Conservation (phyloP, 257 asterid genomes). For the Forsythia suspensa region DNA sequence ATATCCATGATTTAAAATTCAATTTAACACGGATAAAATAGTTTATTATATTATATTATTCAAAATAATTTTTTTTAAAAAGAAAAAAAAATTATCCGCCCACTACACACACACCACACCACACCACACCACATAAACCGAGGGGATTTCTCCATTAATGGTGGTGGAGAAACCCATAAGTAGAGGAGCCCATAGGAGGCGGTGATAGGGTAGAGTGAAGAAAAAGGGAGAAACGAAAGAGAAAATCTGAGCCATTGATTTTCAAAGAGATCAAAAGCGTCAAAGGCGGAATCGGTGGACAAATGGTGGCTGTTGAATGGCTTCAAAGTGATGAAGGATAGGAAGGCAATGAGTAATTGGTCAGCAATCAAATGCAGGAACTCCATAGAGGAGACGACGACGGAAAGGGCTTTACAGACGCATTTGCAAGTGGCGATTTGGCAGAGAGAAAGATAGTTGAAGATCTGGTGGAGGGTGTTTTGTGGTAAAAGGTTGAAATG, state of each 20-base stretch:
- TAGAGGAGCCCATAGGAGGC: conserved; percentile 79
- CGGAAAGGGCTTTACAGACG: conserved; percentile 68
- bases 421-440: conserved; percentile 70
- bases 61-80: no score
- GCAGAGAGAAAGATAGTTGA: conserved; percentile 69
- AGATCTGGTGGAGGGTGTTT: conserved; percentile 79
- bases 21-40: no score
- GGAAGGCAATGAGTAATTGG: conserved; percentile 35
- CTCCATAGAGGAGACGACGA: conserved; percentile 63
- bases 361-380: conserved; percentile 66
- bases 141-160: neutral
- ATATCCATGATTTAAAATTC: no score
- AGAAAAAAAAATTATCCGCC: no score
- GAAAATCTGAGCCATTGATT: conserved; percentile 75
- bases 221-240: conserved; percentile 81
- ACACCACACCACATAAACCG: no score
- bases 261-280: conserved; percentile 63
- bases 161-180: conserved; percentile 63
- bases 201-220: conserved; percentile 80
- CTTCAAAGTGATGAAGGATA: conserved; percentile 66
- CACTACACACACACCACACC: no score
- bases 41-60: no score
- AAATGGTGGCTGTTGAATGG: conserved; percentile 57
- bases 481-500: conserved; percentile 75
- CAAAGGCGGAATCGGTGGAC: conserved; percentile 59